These are phyloP conservation scores for Trichoderma sp. DNA, from an alignment of 2,329 filamentous ascomycete species.

Conservation along the genomic window DNA sequence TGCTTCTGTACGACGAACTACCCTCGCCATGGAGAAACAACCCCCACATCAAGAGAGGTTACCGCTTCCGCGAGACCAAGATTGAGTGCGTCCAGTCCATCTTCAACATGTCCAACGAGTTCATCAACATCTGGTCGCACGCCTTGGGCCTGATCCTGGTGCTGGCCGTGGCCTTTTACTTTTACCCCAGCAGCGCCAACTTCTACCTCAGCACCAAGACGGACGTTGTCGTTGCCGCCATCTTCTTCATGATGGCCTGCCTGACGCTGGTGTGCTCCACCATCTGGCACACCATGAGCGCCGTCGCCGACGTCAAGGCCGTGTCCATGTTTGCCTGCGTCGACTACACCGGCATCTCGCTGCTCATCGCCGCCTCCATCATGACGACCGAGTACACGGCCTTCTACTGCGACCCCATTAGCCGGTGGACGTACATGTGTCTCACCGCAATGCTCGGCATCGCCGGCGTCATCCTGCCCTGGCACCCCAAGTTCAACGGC, in stretches of 20 bases:
- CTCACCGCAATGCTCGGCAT: conserved; percentile 79
- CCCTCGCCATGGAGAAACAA: conserved; percentile 93
- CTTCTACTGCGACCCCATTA: conserved; percentile 94
- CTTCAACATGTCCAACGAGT: conserved; percentile 86
- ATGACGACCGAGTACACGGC: conserved; percentile 98
- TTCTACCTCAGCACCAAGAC: conserved; percentile 84
- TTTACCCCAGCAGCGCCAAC: conserved; percentile 85
- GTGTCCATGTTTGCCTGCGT: conserved; percentile 97
- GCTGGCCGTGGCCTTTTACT: conserved; percentile 87
- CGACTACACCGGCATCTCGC: conserved; percentile 95
- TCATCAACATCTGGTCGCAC: conserved; percentile 98
- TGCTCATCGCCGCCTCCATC: conserved; percentile 93
- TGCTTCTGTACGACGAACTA: conserved; percentile 87
- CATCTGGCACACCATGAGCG: conserved; percentile 99
- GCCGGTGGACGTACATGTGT: conserved; percentile 82
- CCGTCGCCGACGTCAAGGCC: conserved; percentile 83
- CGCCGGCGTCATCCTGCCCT: conserved; percentile 87
- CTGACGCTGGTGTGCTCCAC: conserved; percentile 94
- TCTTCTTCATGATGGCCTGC: conserved; percentile 95
- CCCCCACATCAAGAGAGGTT: conserved; percentile 86
- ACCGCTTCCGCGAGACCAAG: conserved; percentile 92
- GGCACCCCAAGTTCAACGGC: conserved; percentile 94
- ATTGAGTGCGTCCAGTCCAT: conserved; percentile 83
- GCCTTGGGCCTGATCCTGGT: conserved; percentile 86
- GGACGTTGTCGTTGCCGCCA: conserved; percentile 85